phyloP scores from a whole-genome alignment of 768 basidiomycete genomes.

The Trametes sanguinea region DNA sequence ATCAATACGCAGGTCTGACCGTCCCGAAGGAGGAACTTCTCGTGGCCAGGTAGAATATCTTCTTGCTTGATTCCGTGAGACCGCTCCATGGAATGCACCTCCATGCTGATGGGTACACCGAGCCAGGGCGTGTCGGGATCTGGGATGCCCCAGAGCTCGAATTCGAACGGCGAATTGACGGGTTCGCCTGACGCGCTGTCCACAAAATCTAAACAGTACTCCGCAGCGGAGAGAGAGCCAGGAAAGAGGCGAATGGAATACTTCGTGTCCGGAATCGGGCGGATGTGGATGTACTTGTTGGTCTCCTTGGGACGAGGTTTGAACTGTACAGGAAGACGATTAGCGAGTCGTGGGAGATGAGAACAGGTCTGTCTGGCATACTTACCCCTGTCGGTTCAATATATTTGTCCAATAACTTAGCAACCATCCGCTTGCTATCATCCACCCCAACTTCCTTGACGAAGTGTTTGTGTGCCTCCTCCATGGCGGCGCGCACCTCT shows the following conservation, averaged over 20 bases:
- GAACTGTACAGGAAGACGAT: not conserved
- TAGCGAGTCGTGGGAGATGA: not conserved
- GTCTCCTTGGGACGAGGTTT: not conserved
- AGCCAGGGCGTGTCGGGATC: not conserved
- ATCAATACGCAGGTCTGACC: too few relatives aligned
- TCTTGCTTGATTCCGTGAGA: too few relatives aligned
- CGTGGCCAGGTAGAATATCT: too few relatives aligned
- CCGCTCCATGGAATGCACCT: not conserved
- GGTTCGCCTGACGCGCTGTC: not conserved
- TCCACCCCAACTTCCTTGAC: too few relatives aligned
- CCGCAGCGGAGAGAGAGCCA: not conserved
- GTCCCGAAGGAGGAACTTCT: too few relatives aligned
- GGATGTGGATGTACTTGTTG: not conserved
- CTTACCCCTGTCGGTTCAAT: not conserved
- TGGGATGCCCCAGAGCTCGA: not conserved
- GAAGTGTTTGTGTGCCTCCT: too few relatives aligned
- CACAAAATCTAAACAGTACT: not conserved
- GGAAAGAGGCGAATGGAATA: constrained; percentile 1
- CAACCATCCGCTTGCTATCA: not conserved
- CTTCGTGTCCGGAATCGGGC: not conserved
- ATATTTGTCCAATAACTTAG: not conserved
- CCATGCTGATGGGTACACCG: not conserved
- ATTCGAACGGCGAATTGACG: constrained; percentile 1
- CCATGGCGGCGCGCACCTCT: too few relatives aligned
- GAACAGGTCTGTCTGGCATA: too few relatives aligned